These are phyloP conservation scores for Stenogyne calaminthoides DNA, from an alignment of 305 asterid species.

Conservation along the genomic window DNA sequence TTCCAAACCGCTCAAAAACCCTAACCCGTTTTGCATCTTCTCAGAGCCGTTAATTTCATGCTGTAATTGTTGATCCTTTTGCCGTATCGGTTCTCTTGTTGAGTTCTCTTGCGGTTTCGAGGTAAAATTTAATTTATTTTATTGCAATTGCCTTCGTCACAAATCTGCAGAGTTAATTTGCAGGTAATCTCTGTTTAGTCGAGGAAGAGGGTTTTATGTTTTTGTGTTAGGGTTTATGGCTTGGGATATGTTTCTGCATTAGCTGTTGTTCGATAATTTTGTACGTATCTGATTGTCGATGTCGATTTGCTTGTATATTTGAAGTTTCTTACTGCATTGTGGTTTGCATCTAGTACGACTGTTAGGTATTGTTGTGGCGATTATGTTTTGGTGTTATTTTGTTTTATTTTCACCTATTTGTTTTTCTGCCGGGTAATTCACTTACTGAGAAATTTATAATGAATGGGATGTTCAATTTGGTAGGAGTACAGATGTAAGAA, in stretches of 20 bases:
- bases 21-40: constrained; percentile 25
- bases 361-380: neutral
- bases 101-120: constrained; percentile 14
- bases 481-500: neutral
- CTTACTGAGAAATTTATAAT: neutral
- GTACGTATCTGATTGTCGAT: neutral
- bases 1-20: constrained; percentile 33
- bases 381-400: neutral
- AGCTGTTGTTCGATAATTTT: neutral
- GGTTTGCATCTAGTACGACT: neutral
- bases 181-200: neutral
- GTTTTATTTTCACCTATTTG: neutral
- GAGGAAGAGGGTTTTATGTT: neutral
- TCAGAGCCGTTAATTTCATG: neutral
- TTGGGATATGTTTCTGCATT: constrained; percentile 22
- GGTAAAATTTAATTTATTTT: constrained; percentile 11
- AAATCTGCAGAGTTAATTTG: neutral
- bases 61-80: constrained; percentile 19
- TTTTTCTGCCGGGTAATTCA: neutral
- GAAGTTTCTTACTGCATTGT: constrained; percentile 8
- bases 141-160: neutral
- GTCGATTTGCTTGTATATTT: neutral
- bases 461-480: neutral
- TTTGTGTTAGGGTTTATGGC: constrained; percentile 35
- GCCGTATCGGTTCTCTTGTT: neutral